Evolutionary conservation across 768 basidiomycete species (phyloP).

Genomic region (Coprinopsis marcescibilis): DNA sequence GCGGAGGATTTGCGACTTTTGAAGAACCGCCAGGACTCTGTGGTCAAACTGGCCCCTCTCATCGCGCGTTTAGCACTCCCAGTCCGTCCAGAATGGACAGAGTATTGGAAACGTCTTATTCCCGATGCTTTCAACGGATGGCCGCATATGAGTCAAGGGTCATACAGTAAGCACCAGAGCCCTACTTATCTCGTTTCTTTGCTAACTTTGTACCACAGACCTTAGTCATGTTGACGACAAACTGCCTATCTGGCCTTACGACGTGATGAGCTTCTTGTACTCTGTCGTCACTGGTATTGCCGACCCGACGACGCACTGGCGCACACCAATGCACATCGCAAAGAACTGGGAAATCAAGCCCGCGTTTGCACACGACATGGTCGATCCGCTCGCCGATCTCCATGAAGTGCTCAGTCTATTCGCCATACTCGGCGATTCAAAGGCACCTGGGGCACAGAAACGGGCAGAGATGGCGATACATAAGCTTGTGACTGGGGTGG

Average conservation of each 20-base stretch:
- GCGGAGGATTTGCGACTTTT: slow-evolving; percentile 64
- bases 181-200: background rate
- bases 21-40: slow-evolving; percentile 47
- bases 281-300: slow-evolving; percentile 18
- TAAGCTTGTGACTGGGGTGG: slow-evolving; percentile 45
- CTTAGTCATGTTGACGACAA: slow-evolving; percentile 57
- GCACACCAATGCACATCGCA: slow-evolving; percentile 43
- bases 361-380: slow-evolving; percentile 56
- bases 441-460: slow-evolving; percentile 45
- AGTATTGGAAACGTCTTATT: slow-evolving; percentile 85
- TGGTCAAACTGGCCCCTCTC: slow-evolving; percentile 54
- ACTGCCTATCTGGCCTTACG: slow-evolving; percentile 73
- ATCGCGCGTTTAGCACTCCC: slow-evolving; percentile 57
- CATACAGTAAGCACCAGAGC: slow-evolving; percentile 4
- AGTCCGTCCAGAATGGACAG: slow-evolving; percentile 81
- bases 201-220: slow-evolving; percentile 22
- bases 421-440: slow-evolving; percentile 50
- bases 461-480: slow-evolving; percentile 63
- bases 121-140: slow-evolving; percentile 57
- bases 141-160: slow-evolving; percentile 29
- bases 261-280: slow-evolving; percentile 63
- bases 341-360: slow-evolving; percentile 42
- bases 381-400: slow-evolving; percentile 52
- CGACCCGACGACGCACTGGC: slow-evolving; percentile 46
- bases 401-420: slow-evolving; percentile 53